phyloP scores from a whole-genome alignment of 108 stramenopile species.

The Cylindrotheca fusiformis region DNA sequence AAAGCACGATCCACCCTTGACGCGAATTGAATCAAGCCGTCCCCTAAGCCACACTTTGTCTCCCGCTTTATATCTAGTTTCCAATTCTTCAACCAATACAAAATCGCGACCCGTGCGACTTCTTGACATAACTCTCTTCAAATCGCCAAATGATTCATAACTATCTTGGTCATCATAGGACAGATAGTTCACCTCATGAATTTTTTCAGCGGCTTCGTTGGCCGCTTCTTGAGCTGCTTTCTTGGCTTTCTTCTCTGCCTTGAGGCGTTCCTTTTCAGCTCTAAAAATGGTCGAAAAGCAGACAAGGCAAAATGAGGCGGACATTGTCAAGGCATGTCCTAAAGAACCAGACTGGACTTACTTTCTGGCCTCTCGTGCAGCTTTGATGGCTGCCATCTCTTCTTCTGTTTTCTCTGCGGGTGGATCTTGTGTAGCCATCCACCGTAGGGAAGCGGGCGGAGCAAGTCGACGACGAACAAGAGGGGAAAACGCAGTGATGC shows the following conservation, averaged over 20 bases:
- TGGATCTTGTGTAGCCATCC: slow-evolving; percentile 13
- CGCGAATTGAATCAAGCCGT: slow-evolving; percentile 89
- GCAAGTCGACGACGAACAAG: background rate
- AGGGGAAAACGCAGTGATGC: background rate
- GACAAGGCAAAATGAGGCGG: too few species aligned
- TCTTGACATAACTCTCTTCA: slow-evolving; percentile 70
- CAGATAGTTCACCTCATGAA: slow-evolving; percentile 73
- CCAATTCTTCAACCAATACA: slow-evolving; percentile 53
- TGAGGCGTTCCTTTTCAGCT: slow-evolving; percentile 82
- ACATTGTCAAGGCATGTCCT: too few species aligned
- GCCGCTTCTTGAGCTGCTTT: slow-evolving; percentile 67
- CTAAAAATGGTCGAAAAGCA: background rate
- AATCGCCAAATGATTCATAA: slow-evolving; percentile 72
- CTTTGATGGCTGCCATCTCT: slow-evolving; percentile 72
- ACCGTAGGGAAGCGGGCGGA: slow-evolving; percentile 2
- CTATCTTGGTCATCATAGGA: slow-evolving; percentile 60
- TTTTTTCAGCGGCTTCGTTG: slow-evolving; percentile 57
- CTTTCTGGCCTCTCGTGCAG: slow-evolving; percentile 65
- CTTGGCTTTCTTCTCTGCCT: slow-evolving; percentile 81
- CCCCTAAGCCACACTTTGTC: slow-evolving; percentile 89
- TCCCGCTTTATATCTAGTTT: slow-evolving; percentile 47
- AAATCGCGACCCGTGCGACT: slow-evolving; percentile 70
- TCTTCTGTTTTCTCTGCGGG: slow-evolving; percentile 69
- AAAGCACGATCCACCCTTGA: slow-evolving; percentile 95
- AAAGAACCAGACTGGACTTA: too few species aligned